Percentiles rank a stretch among this genome's conserved stretches.
These are phyloP conservation scores for Bimuria novae-zelandiae DNA, from an alignment of 2,329 filamentous ascomycete genomes.

Conservation along the genomic window DNA sequence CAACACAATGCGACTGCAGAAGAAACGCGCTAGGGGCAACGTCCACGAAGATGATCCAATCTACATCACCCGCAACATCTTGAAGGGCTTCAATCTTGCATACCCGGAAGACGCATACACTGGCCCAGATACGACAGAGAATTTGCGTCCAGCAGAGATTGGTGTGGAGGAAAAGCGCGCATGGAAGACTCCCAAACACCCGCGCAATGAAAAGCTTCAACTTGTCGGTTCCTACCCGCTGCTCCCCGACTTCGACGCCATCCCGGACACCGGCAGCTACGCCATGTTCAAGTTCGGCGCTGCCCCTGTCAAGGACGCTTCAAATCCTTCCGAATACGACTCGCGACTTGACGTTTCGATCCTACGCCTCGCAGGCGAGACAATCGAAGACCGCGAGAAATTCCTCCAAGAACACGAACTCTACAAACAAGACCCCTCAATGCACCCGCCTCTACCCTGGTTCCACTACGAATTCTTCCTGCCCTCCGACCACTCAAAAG, in stretches of 20 bases:
- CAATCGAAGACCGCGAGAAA: conserved; percentile 56
- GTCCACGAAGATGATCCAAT: conserved; percentile 61
- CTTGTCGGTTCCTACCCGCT: conserved; percentile 65
- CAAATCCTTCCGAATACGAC: conserved; percentile 55
- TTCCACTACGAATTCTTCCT: conserved; percentile 66
- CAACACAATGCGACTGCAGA: conserved; percentile 47
- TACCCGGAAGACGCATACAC: conserved; percentile 68
- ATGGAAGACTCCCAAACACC: conserved; percentile 65
- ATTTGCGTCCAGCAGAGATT: conserved; percentile 58
- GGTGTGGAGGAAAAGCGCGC: conserved; percentile 61
- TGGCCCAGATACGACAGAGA: conserved; percentile 64
- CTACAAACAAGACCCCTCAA: conserved; percentile 52
- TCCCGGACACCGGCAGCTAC: conserved; percentile 63
- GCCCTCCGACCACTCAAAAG: conserved; percentile 53
- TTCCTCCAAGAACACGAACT: conserved; percentile 52
- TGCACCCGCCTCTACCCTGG: conserved; percentile 57
- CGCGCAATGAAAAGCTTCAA: conserved; percentile 60
- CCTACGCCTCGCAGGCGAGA: conserved; percentile 59
- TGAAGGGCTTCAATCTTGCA: conserved; percentile 68
- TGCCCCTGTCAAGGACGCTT: conserved; percentile 57
- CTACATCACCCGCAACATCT: conserved; percentile 63
- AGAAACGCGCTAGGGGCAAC: conserved; percentile 44
- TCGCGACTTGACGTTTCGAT: conserved; percentile 63
- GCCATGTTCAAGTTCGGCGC: conserved; percentile 66
- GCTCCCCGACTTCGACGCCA: conserved; percentile 64